Base-by-base conservation (phyloP, 768 basidiomycete species). In the Hygrocybe coccinea region DNA sequence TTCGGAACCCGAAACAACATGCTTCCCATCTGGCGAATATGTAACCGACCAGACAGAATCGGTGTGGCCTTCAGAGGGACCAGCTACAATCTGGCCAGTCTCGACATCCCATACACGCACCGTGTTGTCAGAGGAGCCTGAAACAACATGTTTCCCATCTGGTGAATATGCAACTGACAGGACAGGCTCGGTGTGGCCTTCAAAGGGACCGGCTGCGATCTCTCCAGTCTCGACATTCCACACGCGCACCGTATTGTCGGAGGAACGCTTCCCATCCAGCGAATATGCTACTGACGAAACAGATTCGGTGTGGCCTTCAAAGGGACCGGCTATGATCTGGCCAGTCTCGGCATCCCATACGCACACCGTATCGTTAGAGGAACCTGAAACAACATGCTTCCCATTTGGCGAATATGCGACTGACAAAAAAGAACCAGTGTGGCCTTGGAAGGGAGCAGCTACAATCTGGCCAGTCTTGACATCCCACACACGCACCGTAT, bases 401-500 rank as follows among this genome's bases (percentile, higher is more conserved):
- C 44, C 44, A 17, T 46, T 17, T 5, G 44, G 44, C n/a, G 44
- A 46, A 22, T 19, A 46, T 5, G 17, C 11, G 5, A 46, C 21
- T 12, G 44, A 19, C 5, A 17, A 19, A 5, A 46, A 5, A 6
- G 5, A 46, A 22, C 17, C 44, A 5, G n/a, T 22, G 44, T 46
- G 44, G 5, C 44, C 44, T 46, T 46, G 3, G 17, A 46, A 46
- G 11, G 17, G 44, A 12, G 7, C 44, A 22, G 44, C 17, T 17
- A 46, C 44, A 46, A 46, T 22, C 11, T 46, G 17, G 7, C 44
- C 44, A 12, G 45, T 36, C 11, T 17, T 8, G 9, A 37, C 35
- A 35, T 54, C 41, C 53, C 53, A 54, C 17, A 80, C 68, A 11
- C 74, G 70, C 17, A 81, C 66, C 15, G 78, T 79, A 60, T 78